phyloP scores from a whole-genome alignment of 805 yeast species.

The Candida maris region DNA sequence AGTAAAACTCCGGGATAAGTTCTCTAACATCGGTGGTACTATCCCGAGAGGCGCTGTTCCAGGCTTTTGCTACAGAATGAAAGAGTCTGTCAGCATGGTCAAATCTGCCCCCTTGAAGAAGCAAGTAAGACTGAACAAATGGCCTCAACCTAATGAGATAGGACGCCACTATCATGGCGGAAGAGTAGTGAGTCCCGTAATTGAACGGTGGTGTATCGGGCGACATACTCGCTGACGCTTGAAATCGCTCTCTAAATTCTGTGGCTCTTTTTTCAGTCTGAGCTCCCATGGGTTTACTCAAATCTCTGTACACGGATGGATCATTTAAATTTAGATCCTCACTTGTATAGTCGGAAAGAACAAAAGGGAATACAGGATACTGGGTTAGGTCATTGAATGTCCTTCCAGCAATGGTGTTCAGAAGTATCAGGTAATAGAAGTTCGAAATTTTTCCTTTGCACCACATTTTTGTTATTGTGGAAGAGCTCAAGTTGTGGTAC shows the following conservation, averaged over 20 bases:
- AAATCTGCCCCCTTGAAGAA: constrained; percentile 83
- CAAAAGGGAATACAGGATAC: constrained; percentile 92
- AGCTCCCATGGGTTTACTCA: constrained; percentile 90
- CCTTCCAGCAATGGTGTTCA: constrained; percentile 83
- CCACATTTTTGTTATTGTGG: constrained; percentile 68
- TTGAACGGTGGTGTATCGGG: constrained; percentile 70
- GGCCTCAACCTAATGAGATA: constrained; percentile 76
- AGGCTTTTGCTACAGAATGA: constrained; percentile 68
- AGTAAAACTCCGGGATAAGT: constrained; percentile 81
- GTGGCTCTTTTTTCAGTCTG: constrained; percentile 58
- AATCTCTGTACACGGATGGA: constrained; percentile 64
- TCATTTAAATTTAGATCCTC: constrained; percentile 61
- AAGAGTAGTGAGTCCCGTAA: constrained; percentile 90
- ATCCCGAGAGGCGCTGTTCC: constrained; percentile 76
- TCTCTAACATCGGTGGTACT: constrained; percentile 87
- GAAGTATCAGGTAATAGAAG: constrained; percentile 73
- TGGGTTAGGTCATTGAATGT: constrained; percentile 88
- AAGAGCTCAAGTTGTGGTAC: constrained; percentile 23
- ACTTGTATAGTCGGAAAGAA: constrained; percentile 76
- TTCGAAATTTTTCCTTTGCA: constrained; percentile 73
- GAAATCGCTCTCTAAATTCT: constrained; percentile 67
- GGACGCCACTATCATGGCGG: constrained; percentile 89
- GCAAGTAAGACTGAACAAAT: constrained; percentile 70
- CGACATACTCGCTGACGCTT: constrained; percentile 58
- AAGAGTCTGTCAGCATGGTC: constrained; percentile 86